Evolutionary conservation across 2,329 filamentous ascomycete genomes (phyloP).

Genomic region (Didymella exigua): DNA sequence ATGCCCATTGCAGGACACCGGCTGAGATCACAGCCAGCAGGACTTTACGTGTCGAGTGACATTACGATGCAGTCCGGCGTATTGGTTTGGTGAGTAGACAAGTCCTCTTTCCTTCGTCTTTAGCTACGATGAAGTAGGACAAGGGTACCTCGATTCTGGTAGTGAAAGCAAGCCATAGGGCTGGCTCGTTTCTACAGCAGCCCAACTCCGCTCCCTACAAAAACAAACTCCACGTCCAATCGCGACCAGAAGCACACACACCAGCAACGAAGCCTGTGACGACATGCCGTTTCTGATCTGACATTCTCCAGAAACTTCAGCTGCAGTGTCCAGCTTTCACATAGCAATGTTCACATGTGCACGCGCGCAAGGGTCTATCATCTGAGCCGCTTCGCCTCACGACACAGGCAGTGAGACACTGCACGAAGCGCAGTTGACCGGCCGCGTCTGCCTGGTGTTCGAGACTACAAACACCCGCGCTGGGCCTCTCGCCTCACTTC

Average conservation of each 20-base stretch:
- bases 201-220: slow-evolving; percentile 12
- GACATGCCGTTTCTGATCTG: slow-evolving; percentile 11
- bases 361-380: slow-evolving; percentile 35
- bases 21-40: neutral
- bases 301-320: slow-evolving; percentile 5
- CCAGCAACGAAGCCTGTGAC: slow-evolving; percentile 14
- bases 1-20: slow-evolving; percentile 1
- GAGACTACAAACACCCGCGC: slow-evolving; percentile 13
- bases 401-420: slow-evolving; percentile 31
- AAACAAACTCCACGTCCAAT: slow-evolving; percentile 17
- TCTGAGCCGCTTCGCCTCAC: slow-evolving; percentile 44
- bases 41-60: neutral
- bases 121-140: neutral
- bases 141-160: slow-evolving; percentile 11
- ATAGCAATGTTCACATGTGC: slow-evolving; percentile 34
- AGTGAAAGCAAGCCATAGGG: slow-evolving; percentile 5
- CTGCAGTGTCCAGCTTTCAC: slow-evolving; percentile 1
- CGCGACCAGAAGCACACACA: slow-evolving; percentile 13
- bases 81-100: neutral
- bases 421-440: slow-evolving; percentile 7
- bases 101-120: neutral
- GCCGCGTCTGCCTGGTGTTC: slow-evolving; percentile 28
- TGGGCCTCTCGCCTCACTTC: slow-evolving; percentile 1
- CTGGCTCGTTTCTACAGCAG: slow-evolving; percentile 15
- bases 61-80: neutral